Evolutionary conservation across 192 early-diverging fungal species (phyloP).

Genomic region (Coemansia sp.): DNA sequence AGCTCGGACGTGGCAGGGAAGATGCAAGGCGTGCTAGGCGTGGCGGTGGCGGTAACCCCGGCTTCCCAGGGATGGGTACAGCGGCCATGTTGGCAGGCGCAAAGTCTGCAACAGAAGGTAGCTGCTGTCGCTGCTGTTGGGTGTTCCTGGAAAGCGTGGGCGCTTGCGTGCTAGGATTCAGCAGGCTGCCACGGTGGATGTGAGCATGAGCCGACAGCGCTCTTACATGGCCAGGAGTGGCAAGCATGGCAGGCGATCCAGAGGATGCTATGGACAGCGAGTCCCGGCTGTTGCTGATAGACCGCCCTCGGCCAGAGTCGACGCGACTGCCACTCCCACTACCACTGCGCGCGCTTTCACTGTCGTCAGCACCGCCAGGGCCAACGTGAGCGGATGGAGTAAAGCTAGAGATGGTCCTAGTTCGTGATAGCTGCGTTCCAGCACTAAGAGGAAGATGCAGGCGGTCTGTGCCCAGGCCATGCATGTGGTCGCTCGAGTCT

Average conservation of each 20-base stretch:
- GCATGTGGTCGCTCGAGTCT: conserved; percentile 6
- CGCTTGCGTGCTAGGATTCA: conserved; percentile 24
- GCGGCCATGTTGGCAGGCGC: background rate
- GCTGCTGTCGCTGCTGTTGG: background rate
- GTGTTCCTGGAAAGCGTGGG: background rate
- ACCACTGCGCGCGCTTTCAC: conserved; percentile 1
- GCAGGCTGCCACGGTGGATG: conserved; percentile 37
- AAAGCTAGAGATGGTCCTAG: conserved; percentile 18
- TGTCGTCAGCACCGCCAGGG: background rate
- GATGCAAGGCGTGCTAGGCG: background rate
- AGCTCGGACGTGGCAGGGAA: background rate
- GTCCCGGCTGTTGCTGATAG: conserved; percentile 9
- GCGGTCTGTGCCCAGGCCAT: background rate
- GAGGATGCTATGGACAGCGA: conserved; percentile 4
- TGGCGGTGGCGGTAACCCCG: conserved; percentile 3
- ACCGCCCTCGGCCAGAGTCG: conserved; percentile 4
- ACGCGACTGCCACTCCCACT: background rate
- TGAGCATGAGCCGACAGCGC: conserved; percentile 11
- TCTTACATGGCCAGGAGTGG: background rate
- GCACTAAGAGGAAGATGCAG: background rate
- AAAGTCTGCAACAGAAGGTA: background rate
- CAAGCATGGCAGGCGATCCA: background rate
- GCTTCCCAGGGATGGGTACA: background rate
- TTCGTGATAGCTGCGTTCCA: conserved; percentile 6
- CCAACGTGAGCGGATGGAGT: background rate